Evolutionary conservation across 2,329 filamentous ascomycete genomes (phyloP).

Genomic region (Hypoxylon sp.): DNA sequence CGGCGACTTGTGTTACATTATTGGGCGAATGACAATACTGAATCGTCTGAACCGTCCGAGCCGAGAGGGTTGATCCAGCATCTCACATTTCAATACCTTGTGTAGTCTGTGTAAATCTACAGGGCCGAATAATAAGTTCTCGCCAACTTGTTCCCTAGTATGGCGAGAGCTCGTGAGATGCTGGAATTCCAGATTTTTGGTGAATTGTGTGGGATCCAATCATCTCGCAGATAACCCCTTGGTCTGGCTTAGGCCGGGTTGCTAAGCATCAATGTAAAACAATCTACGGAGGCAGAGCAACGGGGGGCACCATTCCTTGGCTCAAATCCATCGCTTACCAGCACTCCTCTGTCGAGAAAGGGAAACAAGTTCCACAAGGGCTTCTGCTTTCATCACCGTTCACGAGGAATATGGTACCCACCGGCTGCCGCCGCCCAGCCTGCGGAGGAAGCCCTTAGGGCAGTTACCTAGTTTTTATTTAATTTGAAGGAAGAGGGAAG

Average conservation of each 20-base stretch:
- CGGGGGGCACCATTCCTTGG: constrained; percentile 43
- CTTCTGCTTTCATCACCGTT: constrained; percentile 44
- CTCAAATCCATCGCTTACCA: constrained; percentile 29
- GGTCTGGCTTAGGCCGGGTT: constrained; percentile 30
- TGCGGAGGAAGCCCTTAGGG: constrained; percentile 21
- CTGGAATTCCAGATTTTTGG: constrained; percentile 38
- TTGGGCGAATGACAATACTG: constrained; percentile 48
- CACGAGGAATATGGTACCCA: constrained; percentile 37
- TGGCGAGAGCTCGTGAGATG: constrained; percentile 18
- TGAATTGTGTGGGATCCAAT: constrained; percentile 42
- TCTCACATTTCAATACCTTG: constrained; percentile 44
- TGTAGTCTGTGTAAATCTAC: constrained; percentile 42
- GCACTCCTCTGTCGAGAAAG: constrained; percentile 29
- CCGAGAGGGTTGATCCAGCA: constrained; percentile 41
- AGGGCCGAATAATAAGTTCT: constrained; percentile 23
- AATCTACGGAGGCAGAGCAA: constrained; percentile 54
- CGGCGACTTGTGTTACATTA: constrained; percentile 48
- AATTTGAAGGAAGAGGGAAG: too few species aligned
- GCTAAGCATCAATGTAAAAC: constrained; percentile 58
- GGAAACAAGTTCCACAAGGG: constrained; percentile 37
- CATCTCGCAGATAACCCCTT: constrained; percentile 24
- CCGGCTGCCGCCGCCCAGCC: constrained; percentile 18
- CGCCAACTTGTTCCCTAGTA: constrained; percentile 17
- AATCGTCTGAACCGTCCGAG: constrained; percentile 30
- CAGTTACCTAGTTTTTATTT: constrained; percentile 15